Conservation (phyloP, 306 rosid genomes). For the Cicer chorassanicum region DNA sequence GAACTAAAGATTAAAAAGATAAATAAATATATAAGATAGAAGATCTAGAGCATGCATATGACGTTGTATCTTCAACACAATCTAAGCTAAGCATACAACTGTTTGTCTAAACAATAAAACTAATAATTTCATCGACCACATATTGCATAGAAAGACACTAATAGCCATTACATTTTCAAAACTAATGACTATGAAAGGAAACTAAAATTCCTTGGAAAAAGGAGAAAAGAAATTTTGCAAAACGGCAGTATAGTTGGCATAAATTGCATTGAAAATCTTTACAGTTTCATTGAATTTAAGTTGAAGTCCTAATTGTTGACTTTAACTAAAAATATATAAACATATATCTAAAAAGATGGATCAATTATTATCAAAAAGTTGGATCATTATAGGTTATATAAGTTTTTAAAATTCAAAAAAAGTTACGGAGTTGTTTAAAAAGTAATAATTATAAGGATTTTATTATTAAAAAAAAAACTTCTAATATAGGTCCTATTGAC, state of each 20-base stretch:
- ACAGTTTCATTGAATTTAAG: not conserved
- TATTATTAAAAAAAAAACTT: not conserved
- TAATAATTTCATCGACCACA: not conserved
- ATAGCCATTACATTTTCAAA: not conserved
- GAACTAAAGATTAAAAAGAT: not conserved
- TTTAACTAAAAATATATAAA: not conserved
- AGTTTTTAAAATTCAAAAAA: not conserved
- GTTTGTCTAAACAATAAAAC: conserved; percentile 31
- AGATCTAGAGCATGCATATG: not conserved
- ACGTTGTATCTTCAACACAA: conserved; percentile 19
- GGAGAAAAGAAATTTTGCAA: conserved; percentile 3
- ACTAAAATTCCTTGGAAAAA: not conserved
- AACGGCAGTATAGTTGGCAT: not conserved
- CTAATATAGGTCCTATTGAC: not conserved
- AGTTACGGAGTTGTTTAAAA: not conserved
- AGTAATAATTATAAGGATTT: not conserved
- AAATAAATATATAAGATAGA: not conserved
- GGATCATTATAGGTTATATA: not conserved
- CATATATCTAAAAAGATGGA: not conserved
- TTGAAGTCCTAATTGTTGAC: not conserved
- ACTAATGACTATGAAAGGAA: not conserved
- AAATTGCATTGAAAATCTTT: not conserved
- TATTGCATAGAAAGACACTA: conserved; percentile 1
- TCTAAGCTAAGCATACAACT: conserved; percentile 7
- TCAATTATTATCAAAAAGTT: too few relatives aligned